A percentile compares a stretch with the other conserved stretches of the same genome.
Evolutionary conservation across 2,329 filamentous ascomycete genomes (phyloP).

Genomic region (Periconia digitata): DNA sequence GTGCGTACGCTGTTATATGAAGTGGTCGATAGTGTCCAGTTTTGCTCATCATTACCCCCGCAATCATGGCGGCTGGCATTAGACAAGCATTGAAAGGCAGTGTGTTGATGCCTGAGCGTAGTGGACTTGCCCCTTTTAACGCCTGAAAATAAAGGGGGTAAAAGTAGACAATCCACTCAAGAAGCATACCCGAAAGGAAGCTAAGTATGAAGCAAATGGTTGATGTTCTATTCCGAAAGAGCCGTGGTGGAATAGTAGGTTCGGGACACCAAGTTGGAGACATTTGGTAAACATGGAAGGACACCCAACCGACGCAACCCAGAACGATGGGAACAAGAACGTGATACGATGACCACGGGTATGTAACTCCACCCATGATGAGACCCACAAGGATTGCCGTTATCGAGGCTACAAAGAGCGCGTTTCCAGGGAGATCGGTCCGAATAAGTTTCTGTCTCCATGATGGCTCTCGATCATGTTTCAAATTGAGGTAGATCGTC

Average conservation of each 20-base stretch:
- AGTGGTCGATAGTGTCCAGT: neutral
- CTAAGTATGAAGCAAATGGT: conserved; percentile 1
- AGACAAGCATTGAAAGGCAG: conserved; percentile 26
- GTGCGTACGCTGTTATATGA: conserved; percentile 1
- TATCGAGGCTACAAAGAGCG: conserved; percentile 41
- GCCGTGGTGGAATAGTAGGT: conserved; percentile 2
- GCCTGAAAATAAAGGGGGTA: conserved; percentile 17
- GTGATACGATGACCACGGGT: conserved; percentile 41
- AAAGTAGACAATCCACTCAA: conserved; percentile 10
- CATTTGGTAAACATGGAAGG: conserved; percentile 41
- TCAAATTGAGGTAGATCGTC: conserved; percentile 36
- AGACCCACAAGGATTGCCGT: conserved; percentile 45
- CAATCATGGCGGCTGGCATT: conserved; percentile 2
- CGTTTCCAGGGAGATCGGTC: conserved; percentile 46
- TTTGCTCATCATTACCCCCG: conserved; percentile 13
- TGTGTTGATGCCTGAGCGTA: conserved; percentile 35
- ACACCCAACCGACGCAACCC: conserved; percentile 41
- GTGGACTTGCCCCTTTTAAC: conserved; percentile 16
- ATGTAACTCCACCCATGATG: conserved; percentile 42
- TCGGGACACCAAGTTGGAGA: conserved; percentile 14
- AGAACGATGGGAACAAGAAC: conserved; percentile 48
- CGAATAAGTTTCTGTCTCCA: neutral
- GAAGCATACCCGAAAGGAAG: conserved; percentile 1
- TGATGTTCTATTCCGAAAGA: conserved; percentile 13
- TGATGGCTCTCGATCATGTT: neutral